phyloP scores from a whole-genome alignment of 2,329 filamentous ascomycete species.

The Ophiostoma triangulosporum region DNA sequence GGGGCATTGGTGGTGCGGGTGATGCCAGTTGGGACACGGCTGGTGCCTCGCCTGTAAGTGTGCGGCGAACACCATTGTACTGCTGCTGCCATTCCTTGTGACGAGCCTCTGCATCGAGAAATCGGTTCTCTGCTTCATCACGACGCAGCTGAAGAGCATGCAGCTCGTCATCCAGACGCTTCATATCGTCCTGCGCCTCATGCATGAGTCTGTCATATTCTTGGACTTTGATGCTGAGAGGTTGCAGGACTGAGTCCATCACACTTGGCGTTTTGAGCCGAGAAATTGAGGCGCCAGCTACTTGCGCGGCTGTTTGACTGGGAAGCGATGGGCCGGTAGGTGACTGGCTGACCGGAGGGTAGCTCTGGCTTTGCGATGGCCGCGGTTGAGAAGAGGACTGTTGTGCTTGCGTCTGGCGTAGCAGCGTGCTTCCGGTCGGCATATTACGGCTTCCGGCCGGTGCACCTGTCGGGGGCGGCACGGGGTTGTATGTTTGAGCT shows the following conservation, averaged over 20 bases:
- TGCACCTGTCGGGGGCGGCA: background rate
- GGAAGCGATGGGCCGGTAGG: background rate
- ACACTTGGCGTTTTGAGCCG: background rate
- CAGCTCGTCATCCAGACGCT: background rate
- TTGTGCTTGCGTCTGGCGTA: background rate
- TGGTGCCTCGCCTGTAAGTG: background rate
- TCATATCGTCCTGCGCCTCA: background rate
- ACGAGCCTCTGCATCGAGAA: background rate
- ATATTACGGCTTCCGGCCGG: slow-evolving; percentile 1
- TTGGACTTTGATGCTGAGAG: background rate
- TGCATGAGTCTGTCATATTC: slow-evolving; percentile 1
- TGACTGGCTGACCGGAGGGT: background rate
- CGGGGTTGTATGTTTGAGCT: background rate
- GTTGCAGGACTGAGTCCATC: background rate
- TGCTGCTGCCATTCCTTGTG: slow-evolving; percentile 2
- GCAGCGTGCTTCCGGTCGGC: background rate
- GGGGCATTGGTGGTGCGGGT: background rate
- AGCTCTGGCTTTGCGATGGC: background rate
- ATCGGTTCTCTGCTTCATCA: background rate
- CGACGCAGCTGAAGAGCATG: background rate
- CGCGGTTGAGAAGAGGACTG: background rate
- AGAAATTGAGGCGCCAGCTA: background rate
- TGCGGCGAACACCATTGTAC: background rate
- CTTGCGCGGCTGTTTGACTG: background rate
- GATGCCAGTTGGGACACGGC: background rate